A percentile compares a stretch with the other conserved stretches of the same genome.
phyloP scores from a whole-genome alignment of 176 grass and related monocot genomes.

The Zea luxurians region DNA sequence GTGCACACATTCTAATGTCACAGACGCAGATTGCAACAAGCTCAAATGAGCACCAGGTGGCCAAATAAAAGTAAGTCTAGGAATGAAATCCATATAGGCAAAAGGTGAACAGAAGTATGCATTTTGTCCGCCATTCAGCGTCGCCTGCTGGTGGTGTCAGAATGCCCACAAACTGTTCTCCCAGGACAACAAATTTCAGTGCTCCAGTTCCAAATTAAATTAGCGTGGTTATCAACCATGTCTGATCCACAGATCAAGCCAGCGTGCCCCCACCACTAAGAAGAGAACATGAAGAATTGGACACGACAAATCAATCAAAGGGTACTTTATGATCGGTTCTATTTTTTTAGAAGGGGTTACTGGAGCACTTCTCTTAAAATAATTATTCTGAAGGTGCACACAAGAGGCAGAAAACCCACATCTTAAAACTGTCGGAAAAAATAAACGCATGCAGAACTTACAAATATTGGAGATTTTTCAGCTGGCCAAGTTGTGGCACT shows the following conservation, averaged over 20 bases:
- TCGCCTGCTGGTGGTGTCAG: not conserved
- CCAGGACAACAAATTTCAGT: not conserved
- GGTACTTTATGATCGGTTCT: not conserved
- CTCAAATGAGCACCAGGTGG: no score
- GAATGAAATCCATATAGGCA: no score
- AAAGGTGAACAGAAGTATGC: no score
- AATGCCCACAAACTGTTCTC: not conserved
- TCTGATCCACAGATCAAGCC: not conserved
- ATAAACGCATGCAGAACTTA: slow-evolving; percentile 47
- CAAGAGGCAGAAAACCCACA: slow-evolving; percentile 1
- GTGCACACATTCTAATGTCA: no score
- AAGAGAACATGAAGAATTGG: not conserved
- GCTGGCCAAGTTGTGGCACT: slow-evolving; percentile 58
- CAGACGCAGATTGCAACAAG: no score
- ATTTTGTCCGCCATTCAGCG: no score
- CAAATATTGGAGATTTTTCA: slow-evolving; percentile 81
- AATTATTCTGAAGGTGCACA: not conserved
- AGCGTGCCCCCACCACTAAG: not conserved
- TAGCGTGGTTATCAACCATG: not conserved
- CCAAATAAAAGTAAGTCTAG: no score
- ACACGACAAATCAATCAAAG: not conserved
- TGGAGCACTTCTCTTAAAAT: not conserved
- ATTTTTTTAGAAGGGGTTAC: not conserved
- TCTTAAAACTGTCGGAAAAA: slow-evolving; percentile 16
- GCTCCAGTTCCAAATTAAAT: not conserved